Evolutionary conservation across 257 asterid genomes (phyloP).

Genomic region (Gentiana macrophylla): DNA sequence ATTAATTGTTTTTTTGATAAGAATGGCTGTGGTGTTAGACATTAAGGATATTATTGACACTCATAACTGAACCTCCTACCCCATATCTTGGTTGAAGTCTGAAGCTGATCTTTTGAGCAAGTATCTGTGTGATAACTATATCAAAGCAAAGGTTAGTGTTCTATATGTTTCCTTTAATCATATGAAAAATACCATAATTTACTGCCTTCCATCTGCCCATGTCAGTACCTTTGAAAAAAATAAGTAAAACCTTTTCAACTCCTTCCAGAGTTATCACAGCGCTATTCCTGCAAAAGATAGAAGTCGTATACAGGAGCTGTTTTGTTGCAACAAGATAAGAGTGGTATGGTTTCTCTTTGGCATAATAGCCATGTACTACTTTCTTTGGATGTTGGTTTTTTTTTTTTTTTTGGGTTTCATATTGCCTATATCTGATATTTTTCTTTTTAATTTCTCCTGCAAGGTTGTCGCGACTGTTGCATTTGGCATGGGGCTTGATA

Average conservation of each 20-base stretch:
- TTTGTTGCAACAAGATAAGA: slow-evolving; percentile 81
- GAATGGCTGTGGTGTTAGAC: not conserved
- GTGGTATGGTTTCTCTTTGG: slow-evolving; percentile 48
- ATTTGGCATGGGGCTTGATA: slow-evolving; percentile 98
- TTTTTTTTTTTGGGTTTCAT: not conserved
- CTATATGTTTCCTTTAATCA: slow-evolving; percentile 20
- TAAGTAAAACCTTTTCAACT: slow-evolving; percentile 5
- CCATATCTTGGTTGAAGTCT: slow-evolving; percentile 33
- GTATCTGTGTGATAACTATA: slow-evolving; percentile 60
- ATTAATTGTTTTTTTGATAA: not conserved
- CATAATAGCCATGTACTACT: slow-evolving; percentile 5
- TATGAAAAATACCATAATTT: slow-evolving; percentile 9
- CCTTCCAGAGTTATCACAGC: slow-evolving; percentile 85
- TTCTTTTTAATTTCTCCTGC: slow-evolving; percentile 20
- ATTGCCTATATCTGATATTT: not conserved
- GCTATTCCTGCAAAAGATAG: slow-evolving; percentile 83
- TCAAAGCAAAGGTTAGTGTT: slow-evolving; percentile 71
- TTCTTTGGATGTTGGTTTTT: not conserved
- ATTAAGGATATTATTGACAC: slow-evolving; percentile 3
- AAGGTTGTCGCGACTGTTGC: slow-evolving; percentile 99
- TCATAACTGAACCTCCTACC: slow-evolving; percentile 8
- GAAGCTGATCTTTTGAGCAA: slow-evolving; percentile 94
- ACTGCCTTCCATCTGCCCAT: slow-evolving; percentile 15
- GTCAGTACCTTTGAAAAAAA: slow-evolving; percentile 8
- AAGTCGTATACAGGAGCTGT: slow-evolving; percentile 56